phyloP scores from a whole-genome alignment of 495 filamentous ascomycete species.

The Annulohypoxylon nitens region DNA sequence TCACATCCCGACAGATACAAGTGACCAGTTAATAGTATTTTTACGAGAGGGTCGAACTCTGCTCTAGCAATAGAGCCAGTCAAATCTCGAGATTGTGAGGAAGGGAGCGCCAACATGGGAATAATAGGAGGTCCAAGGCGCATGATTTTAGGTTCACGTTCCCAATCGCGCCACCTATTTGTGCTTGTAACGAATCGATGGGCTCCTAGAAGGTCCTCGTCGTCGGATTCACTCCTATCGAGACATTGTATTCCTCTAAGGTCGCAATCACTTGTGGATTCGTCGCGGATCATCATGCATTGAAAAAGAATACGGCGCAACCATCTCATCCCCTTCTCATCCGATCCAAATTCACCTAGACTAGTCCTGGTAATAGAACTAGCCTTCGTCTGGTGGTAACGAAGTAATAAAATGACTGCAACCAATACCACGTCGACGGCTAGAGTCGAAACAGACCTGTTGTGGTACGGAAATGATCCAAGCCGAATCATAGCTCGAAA shows the following conservation, averaged over 20 bases:
- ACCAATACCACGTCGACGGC: slow-evolving; percentile 9
- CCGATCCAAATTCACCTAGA: not conserved
- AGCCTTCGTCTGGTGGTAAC: not conserved
- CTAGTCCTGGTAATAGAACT: not conserved
- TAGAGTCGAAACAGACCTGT: not conserved
- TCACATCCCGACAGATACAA: not conserved
- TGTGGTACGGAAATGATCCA: slow-evolving; percentile 23
- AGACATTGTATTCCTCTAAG: not conserved
- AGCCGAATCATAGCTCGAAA: slow-evolving; percentile 23
- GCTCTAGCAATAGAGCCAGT: slow-evolving; percentile 10
- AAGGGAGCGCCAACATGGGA: slow-evolving; percentile 7
- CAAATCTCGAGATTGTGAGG: slow-evolving; percentile 7
- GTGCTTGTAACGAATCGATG: not conserved
- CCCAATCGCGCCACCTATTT: not conserved
- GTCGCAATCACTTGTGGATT: not conserved
- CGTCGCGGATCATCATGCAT: slow-evolving; percentile 1
- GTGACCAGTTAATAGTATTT: slow-evolving; percentile 1
- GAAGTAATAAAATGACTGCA: slow-evolving; percentile 12
- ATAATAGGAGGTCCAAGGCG: not conserved
- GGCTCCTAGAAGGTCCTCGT: slow-evolving; percentile 9
- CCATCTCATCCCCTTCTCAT: not conserved
- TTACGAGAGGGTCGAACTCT: slow-evolving; percentile 5
- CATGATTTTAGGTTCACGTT: not conserved
- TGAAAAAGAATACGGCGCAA: slow-evolving; percentile 15
- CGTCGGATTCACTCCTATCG: not conserved